Evolutionary conservation across 75 land plant species (phyloP).

Genomic region (Cupressus sempervirens): DNA sequence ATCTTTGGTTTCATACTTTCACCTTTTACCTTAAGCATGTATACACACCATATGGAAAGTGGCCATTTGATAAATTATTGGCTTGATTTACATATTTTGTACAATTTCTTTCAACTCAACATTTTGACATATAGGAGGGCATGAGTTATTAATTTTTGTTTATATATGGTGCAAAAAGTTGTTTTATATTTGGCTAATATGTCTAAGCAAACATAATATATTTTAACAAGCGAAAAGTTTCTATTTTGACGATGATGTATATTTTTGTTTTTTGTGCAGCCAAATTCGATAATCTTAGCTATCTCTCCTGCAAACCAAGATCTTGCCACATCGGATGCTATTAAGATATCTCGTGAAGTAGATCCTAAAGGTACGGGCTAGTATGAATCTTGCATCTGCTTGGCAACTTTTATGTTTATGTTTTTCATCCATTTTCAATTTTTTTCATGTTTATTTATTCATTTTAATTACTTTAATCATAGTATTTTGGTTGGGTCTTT

Average conservation of each 20-base stretch:
- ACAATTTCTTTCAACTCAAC: neutral
- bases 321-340: slow-evolving; percentile 98
- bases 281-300: slow-evolving; percentile 88
- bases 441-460: neutral
- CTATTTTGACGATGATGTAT: neutral
- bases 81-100: neutral
- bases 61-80: neutral
- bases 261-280: slow-evolving; percentile 48
- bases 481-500: neutral
- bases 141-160: neutral
- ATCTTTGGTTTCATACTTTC: neutral
- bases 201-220: neutral
- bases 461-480: neutral
- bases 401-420: neutral
- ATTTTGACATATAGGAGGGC: neutral
- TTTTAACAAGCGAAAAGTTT: neutral
- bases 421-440: neutral
- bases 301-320: slow-evolving; percentile 98
- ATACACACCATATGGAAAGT: neutral
- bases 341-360: slow-evolving; percentile 94
- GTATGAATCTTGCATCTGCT: neutral
- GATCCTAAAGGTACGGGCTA: slow-evolving; percentile 72
- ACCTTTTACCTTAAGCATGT: neutral
- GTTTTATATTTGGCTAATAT: neutral
- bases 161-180: neutral